These are phyloP conservation scores for Paecilomyces fulvus DNA, from an alignment of 2,329 filamentous ascomycete species.

Conservation along the genomic window DNA sequence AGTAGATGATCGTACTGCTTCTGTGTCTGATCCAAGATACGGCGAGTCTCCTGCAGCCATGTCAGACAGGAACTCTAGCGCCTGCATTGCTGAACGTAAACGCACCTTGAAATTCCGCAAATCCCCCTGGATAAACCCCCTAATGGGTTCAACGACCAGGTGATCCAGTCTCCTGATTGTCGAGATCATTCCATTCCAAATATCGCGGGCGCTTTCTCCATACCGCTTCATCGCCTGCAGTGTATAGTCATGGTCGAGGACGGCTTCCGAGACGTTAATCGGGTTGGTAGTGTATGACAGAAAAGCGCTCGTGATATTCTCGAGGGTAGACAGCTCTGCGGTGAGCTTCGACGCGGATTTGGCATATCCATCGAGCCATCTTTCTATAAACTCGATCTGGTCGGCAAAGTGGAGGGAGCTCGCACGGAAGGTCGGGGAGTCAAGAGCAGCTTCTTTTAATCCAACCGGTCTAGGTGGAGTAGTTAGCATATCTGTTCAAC, in stretches of 20 bases:
- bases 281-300: constrained; percentile 68
- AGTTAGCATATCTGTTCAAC: constrained; percentile 8
- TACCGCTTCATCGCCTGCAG: constrained; percentile 76
- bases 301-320: constrained; percentile 70
- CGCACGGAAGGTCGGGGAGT: constrained; percentile 91
- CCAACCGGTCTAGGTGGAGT: constrained; percentile 58
- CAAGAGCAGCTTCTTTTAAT: constrained; percentile 89
- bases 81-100: background rate
- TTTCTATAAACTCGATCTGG: constrained; percentile 82
- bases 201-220: constrained; percentile 77
- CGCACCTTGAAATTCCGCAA: constrained; percentile 67
- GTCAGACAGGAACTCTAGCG: constrained; percentile 9
- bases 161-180: constrained; percentile 70
- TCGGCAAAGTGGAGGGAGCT: constrained; percentile 80
- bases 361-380: constrained; percentile 74
- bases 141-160: constrained; percentile 72
- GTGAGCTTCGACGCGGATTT: constrained; percentile 55
- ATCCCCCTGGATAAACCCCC: constrained; percentile 68
- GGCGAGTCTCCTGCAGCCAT: constrained; percentile 54
- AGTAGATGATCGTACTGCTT: constrained; percentile 76
- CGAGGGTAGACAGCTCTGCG: constrained; percentile 62
- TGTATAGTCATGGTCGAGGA: constrained; percentile 93
- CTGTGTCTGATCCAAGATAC: constrained; percentile 68
- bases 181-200: constrained; percentile 69
- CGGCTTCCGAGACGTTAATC: constrained; percentile 64